Conservation (phyloP, 2,329 filamentous ascomycete species). For the Aspergillus calidoustus region DNA sequence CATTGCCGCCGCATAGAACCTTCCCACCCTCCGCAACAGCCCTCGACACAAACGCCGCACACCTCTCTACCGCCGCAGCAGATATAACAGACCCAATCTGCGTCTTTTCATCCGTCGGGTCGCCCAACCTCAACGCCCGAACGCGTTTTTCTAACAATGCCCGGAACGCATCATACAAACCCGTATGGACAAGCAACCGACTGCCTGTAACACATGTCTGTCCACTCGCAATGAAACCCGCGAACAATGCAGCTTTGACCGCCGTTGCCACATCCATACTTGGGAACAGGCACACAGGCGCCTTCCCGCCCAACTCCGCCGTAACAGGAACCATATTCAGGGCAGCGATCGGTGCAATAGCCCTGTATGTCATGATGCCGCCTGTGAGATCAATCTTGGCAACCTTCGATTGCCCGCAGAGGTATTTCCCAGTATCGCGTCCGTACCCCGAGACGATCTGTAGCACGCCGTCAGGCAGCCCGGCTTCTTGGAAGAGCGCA, state of each 20-base stretch:
- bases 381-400: constrained; percentile 43
- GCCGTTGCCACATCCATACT: constrained; percentile 37
- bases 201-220: constrained; percentile 63
- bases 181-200: constrained; percentile 56
- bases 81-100: constrained; percentile 70
- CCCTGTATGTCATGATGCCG: constrained; percentile 36
- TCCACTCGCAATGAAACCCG: constrained; percentile 57
- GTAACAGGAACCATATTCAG: constrained; percentile 40
- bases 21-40: constrained; percentile 47
- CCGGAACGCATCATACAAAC: constrained; percentile 47
- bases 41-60: constrained; percentile 29
- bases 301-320: constrained; percentile 45
- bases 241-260: constrained; percentile 43
- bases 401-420: constrained; percentile 36
- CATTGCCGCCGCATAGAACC: constrained; percentile 54
- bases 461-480: constrained; percentile 49
- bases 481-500: constrained; percentile 46
- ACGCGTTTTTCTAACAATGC: constrained; percentile 52
- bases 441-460: constrained; percentile 60
- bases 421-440: constrained; percentile 45
- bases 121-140: constrained; percentile 60
- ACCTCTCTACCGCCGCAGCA: constrained; percentile 44
- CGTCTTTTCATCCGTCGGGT: constrained; percentile 59
- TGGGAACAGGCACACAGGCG: constrained; percentile 40
- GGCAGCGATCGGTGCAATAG: constrained; percentile 38